Conservation (phyloP, 129 eudicot genomes). For the Helichrysum umbraculigerum region DNA sequence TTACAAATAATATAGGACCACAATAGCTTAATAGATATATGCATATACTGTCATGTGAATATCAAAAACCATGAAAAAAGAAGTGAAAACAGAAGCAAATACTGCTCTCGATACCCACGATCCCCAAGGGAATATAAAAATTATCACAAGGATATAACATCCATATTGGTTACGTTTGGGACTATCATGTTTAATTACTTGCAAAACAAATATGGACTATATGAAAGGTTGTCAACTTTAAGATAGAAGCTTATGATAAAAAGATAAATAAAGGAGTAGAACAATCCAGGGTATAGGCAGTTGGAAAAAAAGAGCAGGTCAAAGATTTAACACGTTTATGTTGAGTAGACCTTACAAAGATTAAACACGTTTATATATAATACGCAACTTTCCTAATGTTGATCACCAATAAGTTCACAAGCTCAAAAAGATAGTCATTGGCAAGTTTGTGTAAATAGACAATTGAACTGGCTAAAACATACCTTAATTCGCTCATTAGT, state of each 20-base stretch:
- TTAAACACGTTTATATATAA: background rate
- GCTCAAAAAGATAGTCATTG: slow-evolving; percentile 12
- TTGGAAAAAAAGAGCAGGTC: background rate
- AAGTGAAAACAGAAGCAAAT: too few relatives aligned
- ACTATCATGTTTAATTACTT: background rate
- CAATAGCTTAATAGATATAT: too few relatives aligned
- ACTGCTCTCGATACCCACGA: too few relatives aligned
- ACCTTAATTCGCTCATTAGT: slow-evolving; percentile 75
- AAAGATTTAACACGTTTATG: too few relatives aligned
- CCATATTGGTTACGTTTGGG: background rate
- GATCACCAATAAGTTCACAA: slow-evolving; percentile 18
- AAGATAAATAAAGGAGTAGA: background rate
- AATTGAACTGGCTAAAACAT: background rate
- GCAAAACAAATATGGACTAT: background rate
- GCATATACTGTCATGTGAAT: too few relatives aligned
- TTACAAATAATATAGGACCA: too few relatives aligned
- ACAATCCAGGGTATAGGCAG: background rate
- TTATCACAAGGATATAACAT: background rate
- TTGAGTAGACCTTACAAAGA: background rate
- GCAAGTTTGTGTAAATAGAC: background rate
- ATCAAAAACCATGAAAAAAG: too few relatives aligned
- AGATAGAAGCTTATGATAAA: background rate
- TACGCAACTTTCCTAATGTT: slow-evolving; percentile 11
- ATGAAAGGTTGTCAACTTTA: background rate
- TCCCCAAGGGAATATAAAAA: background rate